Conservation (phyloP, 2,329 filamentous ascomycete genomes). For the Ilyonectria sp. region DNA sequence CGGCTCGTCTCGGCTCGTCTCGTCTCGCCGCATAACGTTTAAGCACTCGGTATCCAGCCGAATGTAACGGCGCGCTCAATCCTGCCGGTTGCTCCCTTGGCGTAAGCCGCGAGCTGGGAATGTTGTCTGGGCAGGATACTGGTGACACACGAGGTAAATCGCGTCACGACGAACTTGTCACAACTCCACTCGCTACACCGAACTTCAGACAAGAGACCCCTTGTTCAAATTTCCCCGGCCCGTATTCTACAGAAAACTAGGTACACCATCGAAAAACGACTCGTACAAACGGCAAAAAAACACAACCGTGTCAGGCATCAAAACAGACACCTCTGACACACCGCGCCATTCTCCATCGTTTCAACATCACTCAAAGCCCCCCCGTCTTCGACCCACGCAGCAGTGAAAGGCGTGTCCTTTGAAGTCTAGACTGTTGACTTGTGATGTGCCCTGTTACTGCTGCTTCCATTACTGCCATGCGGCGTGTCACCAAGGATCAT, state of each 20-base stretch:
- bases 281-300: slow-evolving; percentile 35
- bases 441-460: slow-evolving; percentile 4
- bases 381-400: slow-evolving; percentile 21
- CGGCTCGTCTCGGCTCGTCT: neutral
- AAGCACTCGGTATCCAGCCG: neutral
- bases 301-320: slow-evolving; percentile 25
- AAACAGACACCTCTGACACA: slow-evolving; percentile 35
- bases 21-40: neutral
- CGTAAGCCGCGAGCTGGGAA: neutral
- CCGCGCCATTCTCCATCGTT: slow-evolving; percentile 48
- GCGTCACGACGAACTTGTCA: neutral
- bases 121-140: neutral
- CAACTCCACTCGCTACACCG: neutral
- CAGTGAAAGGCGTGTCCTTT: neutral
- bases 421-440: slow-evolving; percentile 12
- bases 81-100: neutral
- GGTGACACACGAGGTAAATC: neutral
- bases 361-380: slow-evolving; percentile 30
- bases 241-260: slow-evolving; percentile 28
- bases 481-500: slow-evolving; percentile 5
- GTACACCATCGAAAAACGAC: slow-evolving; percentile 31
- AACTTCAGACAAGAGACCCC: slow-evolving; percentile 9
- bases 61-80: neutral
- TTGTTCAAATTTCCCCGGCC: slow-evolving; percentile 24
- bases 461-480: slow-evolving; percentile 19